Base-by-base conservation (phyloP, 2,329 filamentous ascomycete genomes). In the Fusarium bactridioides region DNA sequence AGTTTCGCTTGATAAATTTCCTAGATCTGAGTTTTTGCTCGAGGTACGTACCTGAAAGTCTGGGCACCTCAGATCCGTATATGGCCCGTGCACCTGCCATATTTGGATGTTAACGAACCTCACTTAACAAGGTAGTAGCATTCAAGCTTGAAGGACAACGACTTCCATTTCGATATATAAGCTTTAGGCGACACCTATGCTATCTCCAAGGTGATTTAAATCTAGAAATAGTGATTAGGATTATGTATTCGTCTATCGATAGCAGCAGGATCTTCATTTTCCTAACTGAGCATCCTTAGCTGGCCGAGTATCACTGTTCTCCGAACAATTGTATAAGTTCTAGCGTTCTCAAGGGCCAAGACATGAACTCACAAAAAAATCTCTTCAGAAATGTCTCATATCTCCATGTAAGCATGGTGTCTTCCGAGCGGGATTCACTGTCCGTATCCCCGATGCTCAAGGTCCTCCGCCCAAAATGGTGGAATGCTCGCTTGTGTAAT, bases 21-120 rank as follows among this genome's bases (percentile, higher is more conserved):
- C 13, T 50, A 27, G 45, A 59, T 66, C 33, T 70, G 67, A 71
- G 58, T 59, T 70, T 70, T 70, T 70, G 55, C 45, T 51, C 4
- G 21, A 55, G 62, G 62, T 70, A 70, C 68, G 68, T 70, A 71
- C 56, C 41, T 33, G 7, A n/a, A 13, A 51, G 47, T 43, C 47
- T 56, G 33, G 43, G 29, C 21, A 44, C 8, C 43, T 44, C 43
- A 45, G 60, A 70, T 54, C 66, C 58, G 41, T 16, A n/a, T 3
- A 1, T 58, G 68, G 37, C 19, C 56, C 45, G 67, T 69, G 66
- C 66, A 53, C 51, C 40, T 69, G 11, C 51, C 64, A 40, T 38
- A 48, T 64, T 25, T 40, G 64, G 64, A 54, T 61, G 41, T 37
- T 27, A 27, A 33, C 7, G 16, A 50, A 67, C 48, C 38, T 62